Base-by-base conservation (phyloP, 768 basidiomycete genomes). In the Russula dissimulans region DNA sequence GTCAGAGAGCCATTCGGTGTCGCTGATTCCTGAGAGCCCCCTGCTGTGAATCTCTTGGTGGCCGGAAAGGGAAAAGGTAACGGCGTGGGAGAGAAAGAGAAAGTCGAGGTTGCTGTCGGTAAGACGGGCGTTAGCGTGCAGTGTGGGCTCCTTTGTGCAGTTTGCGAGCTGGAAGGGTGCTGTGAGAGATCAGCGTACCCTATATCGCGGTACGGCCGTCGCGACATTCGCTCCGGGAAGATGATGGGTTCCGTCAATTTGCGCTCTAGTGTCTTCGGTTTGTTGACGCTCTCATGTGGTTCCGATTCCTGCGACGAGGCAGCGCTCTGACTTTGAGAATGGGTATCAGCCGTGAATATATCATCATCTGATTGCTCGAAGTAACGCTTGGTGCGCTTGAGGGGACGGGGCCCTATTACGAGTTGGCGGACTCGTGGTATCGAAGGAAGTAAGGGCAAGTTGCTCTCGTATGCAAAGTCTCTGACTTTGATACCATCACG, bases 401-500 rank as follows among this genome's bases (percentile, higher is more conserved):
- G 68, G 15, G 69, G 54, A 52, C 71, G 67, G 60, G 72, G 61
- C 54, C 71, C 66, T 59, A 80, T 80, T 64, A 79, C 81, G 18
- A 78, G 71, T 67, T 81, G 83, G 22, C 78, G 76, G 12, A 72
- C 68, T 18, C 76, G 76, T 17, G 75, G 77, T 29, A 81, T 78
- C 2, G 83, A 76, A 34, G 73, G 74, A 43, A 89, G 77, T 9
- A 83, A 82, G 2, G 86, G 84, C 48, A 87, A 72, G 31, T 73
- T 82, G 71, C 77, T 84, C 70, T 87, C 84, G 72, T 83, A 85
- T 15, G 81, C 85, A 76, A 84, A 88, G 72, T 89, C 79, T 67
- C 77, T 74, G 54, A 80, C 75, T 71, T 71, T 74, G 71, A 79
- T 71, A 45, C 75, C 76, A 29, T 72, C 59, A 53, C 68, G 65